A percentile compares a stretch with the other conserved stretches of the same genome.
These are phyloP conservation scores for Blumeria hordei DNA, from an alignment of 2,329 filamentous ascomycete genomes.

Conservation along the genomic window DNA sequence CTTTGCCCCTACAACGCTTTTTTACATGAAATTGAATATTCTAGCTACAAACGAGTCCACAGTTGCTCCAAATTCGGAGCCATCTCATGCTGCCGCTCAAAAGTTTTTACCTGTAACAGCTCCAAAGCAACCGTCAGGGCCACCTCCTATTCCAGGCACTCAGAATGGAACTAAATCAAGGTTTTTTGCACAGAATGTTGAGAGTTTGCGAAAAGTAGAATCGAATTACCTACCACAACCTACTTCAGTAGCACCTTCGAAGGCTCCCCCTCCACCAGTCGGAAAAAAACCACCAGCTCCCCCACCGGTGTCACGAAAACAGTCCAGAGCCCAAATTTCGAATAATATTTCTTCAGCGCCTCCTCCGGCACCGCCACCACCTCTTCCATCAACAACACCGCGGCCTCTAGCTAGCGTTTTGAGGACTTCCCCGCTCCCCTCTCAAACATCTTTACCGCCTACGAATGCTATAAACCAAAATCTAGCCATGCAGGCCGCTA, in stretches of 20 bases:
- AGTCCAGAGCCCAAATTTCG: constrained; percentile 17
- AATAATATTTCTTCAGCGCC: constrained; percentile 16
- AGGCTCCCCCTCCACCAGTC: constrained; percentile 52
- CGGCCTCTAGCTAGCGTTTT: constrained; percentile 6
- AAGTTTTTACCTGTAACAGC: constrained; percentile 36
- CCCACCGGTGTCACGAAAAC: constrained; percentile 31
- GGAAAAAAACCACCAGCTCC: constrained; percentile 49
- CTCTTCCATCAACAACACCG: constrained; percentile 16
- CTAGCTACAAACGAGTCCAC: constrained; percentile 6
- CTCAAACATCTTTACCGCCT: constrained; percentile 16
- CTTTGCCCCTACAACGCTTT: not conserved
- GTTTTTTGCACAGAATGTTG: constrained; percentile 27
- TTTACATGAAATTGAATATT: not conserved
- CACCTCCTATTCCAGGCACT: constrained; percentile 27
- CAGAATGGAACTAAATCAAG: constrained; percentile 22
- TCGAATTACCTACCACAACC: constrained; percentile 28
- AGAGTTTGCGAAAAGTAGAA: constrained; percentile 34
- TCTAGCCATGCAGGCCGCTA: constrained; percentile 21
- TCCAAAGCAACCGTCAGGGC: constrained; percentile 32
- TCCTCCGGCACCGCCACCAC: constrained; percentile 15
- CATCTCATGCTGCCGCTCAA: constrained; percentile 63
- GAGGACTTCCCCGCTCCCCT: constrained; percentile 8
- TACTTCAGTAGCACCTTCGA: constrained; percentile 32
- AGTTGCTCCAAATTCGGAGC: constrained; percentile 32
- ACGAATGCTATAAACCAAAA: constrained; percentile 14